Base-by-base conservation (phyloP, 2,329 filamentous ascomycete genomes). In the Arthrobotrys sphaeroides region DNA sequence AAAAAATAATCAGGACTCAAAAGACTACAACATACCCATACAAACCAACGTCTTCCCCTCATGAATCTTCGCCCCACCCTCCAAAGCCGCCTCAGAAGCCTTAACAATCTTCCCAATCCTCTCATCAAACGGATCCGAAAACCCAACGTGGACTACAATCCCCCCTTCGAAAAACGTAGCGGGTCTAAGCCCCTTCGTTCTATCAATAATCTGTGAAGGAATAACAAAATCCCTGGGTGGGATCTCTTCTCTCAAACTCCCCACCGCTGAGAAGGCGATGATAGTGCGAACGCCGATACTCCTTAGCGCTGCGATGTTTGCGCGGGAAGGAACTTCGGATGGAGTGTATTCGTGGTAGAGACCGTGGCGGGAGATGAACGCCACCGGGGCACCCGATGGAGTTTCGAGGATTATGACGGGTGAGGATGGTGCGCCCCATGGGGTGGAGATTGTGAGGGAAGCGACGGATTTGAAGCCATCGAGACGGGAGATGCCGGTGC, bases 241-340 rank as follows among this genome's bases (percentile, higher is more conserved):
- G 83, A 99, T 94, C 81, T 93, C 88, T 85, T 97, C 95, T 82
- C 91, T 92, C 82, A 99, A 85, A 80, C 91, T 94, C 77, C 95
- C 95, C 69, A 99, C 95, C 55, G 95, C 95, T 78, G 91, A 94
- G 85, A 99, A 99, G 78, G 94, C 93, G 81, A 99, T 92, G 82
- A 98, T 88, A 82, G 89, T 91, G 81, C 94, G 90, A 49, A 98
- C 95, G 78, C 95, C 95, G 76, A 99, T 86, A 80, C 88, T 90
- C 78, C 95, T 90, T 77, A 99, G 87, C n/a, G 95, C 95, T n/a
- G 95, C 94, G 81, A 99, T 96, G 85, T 98, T 99, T 83, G 95
- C 95, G 78, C 92, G 92, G 78, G 90, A 88, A 73, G 94, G 93
- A n/a, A 99, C 91, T 84, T 99, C 95, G 82, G 97, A 94, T 0